Evolutionary conservation across 2,329 filamentous ascomycete genomes (phyloP).

Genomic region (Daldinia sp.): DNA sequence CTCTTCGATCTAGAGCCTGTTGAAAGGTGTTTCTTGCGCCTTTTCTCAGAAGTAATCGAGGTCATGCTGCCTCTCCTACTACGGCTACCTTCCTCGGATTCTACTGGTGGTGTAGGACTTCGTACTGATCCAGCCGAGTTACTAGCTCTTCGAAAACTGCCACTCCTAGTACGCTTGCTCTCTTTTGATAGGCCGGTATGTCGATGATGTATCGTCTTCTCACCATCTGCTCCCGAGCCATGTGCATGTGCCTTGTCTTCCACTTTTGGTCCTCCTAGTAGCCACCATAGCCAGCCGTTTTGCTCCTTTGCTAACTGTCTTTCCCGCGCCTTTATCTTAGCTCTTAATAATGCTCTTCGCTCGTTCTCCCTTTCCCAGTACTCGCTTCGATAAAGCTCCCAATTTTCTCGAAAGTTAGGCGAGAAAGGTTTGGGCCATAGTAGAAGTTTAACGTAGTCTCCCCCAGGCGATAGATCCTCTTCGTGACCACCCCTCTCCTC

Average conservation of each 20-base stretch:
- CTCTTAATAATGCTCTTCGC: conserved; percentile 78
- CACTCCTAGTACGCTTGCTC: conserved; percentile 63
- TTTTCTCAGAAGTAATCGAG: conserved; percentile 62
- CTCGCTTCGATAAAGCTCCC: conserved; percentile 92
- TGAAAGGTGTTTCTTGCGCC: conserved; percentile 64
- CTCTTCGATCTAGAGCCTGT: conserved; percentile 58
- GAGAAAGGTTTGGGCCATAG: conserved; percentile 95
- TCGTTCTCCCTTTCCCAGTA: conserved; percentile 99
- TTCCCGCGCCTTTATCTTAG: conserved; percentile 76
- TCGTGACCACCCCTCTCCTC: conserved; percentile 78
- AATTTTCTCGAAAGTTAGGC: conserved; percentile 93
- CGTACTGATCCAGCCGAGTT: conserved; percentile 62
- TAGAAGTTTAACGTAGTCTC: conserved; percentile 91
- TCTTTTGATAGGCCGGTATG: conserved; percentile 60
- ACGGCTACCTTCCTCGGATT: conserved; percentile 55
- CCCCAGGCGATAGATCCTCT: conserved; percentile 89
- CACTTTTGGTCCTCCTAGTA: conserved; percentile 72
- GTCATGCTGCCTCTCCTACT: conserved; percentile 62
- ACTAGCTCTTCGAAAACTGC: conserved; percentile 65
- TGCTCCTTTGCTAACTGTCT: conserved; percentile 74
- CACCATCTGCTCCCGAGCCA: conserved; percentile 30
- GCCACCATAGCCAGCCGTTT: conserved; percentile 87
- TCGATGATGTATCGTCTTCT: conserved; percentile 58
- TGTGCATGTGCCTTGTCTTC: conserved; percentile 47
- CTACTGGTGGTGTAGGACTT: conserved; percentile 62